Conservation (phyloP, 768 basidiomycete genomes). For the Tephrocybe sp. region DNA sequence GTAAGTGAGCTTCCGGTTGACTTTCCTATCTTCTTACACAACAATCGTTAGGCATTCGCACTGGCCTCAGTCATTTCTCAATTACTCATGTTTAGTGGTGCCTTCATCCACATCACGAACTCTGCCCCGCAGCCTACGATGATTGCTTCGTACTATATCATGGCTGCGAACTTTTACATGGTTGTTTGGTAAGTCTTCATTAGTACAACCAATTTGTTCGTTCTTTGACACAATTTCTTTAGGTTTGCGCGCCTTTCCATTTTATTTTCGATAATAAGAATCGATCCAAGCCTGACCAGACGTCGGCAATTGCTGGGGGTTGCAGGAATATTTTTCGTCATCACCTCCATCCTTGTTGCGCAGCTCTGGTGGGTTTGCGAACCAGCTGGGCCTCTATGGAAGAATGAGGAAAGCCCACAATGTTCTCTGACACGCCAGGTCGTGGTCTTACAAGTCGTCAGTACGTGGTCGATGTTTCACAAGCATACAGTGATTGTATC, state of each 20-base stretch:
- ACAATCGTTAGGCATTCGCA: constrained; percentile 26
- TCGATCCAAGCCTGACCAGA: constrained; percentile 37
- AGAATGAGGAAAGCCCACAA: constrained; percentile 30
- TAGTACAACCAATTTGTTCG: background rate
- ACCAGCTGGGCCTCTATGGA: constrained; percentile 36
- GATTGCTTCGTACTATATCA: constrained; percentile 33
- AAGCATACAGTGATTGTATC: background rate
- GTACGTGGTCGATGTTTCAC: constrained; percentile 31
- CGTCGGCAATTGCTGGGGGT: constrained; percentile 26
- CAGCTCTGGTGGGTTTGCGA: constrained; percentile 48
- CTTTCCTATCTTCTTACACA: background rate
- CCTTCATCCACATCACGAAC: constrained; percentile 26
- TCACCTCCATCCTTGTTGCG: constrained; percentile 35
- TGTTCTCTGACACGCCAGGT: constrained; percentile 47
- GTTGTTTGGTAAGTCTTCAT: constrained; percentile 32
- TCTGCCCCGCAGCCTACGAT: constrained; percentile 15
- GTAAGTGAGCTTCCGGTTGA: constrained; percentile 16
- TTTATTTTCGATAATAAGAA: constrained; percentile 53
- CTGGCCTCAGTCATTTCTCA: constrained; percentile 27
- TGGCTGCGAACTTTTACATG: constrained; percentile 36
- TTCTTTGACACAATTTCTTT: background rate
- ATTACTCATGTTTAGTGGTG: constrained; percentile 26
- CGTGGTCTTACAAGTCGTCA: constrained; percentile 50
- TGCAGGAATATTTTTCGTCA: constrained; percentile 29
- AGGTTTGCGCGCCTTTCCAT: constrained; percentile 53